Percentiles rank a stretch among this genome's conserved stretches.
Evolutionary conservation across 2,329 filamentous ascomycete genomes (phyloP).

Genomic region (Epichloe hybrida): DNA sequence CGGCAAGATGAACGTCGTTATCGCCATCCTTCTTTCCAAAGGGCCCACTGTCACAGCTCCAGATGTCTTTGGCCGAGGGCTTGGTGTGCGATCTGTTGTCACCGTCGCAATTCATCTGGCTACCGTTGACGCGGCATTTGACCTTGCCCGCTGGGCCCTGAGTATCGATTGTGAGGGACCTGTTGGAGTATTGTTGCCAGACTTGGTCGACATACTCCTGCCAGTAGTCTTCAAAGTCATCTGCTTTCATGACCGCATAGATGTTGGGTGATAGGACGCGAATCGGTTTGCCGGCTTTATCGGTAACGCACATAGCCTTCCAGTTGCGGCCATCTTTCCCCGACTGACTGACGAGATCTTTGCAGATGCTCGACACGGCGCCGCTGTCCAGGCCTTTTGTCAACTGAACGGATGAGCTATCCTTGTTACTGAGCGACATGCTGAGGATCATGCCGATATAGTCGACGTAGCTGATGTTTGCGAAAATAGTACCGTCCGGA

Average conservation of each 20-base stretch:
- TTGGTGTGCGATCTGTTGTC: conserved; percentile 30
- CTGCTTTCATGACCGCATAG: conserved; percentile 22
- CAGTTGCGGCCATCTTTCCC: conserved; percentile 27
- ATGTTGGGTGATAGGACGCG: conserved; percentile 32
- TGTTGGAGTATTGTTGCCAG: conserved; percentile 27
- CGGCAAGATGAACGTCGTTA: conserved; percentile 26
- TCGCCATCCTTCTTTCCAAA: conserved; percentile 25
- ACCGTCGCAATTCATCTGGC: conserved; percentile 25
- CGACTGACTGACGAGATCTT: conserved; percentile 24
- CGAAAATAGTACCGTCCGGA: conserved; percentile 24
- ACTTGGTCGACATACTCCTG: conserved; percentile 31
- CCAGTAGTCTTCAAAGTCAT: conserved; percentile 29
- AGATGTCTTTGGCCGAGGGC: conserved; percentile 32
- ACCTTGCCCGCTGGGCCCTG: conserved; percentile 26
- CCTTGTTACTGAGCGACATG: conserved; percentile 27
- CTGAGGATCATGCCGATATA: conserved; percentile 38
- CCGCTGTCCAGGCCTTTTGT: conserved; percentile 25
- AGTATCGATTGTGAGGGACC: conserved; percentile 29
- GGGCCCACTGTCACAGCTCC: conserved; percentile 35
- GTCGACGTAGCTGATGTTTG: conserved; percentile 39
- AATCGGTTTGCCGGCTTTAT: conserved; percentile 22
- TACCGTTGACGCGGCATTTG: conserved; percentile 23
- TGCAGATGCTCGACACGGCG: conserved; percentile 27
- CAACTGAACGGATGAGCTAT: conserved; percentile 21
- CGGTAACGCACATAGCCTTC: conserved; percentile 30